Evolutionary conservation across 345 rosid genomes (phyloP).

Genomic region (Arabidopsis thaliana): DNA sequence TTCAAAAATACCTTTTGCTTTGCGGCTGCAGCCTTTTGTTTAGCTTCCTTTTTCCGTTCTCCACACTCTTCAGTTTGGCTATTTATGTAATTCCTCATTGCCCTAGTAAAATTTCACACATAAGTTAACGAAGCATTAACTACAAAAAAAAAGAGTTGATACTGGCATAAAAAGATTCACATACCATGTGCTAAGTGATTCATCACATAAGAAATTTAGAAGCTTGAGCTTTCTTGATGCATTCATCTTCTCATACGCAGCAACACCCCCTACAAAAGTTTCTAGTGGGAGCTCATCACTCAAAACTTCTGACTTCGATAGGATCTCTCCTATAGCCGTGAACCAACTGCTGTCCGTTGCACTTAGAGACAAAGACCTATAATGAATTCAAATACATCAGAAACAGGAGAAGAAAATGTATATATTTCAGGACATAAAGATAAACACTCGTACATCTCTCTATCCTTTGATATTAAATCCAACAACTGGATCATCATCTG

Average conservation of each 20-base stretch:
- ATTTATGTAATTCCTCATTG: slow-evolving; percentile 19
- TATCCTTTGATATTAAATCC: slow-evolving; percentile 57
- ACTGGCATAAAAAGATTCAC: not conserved
- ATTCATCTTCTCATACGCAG: slow-evolving; percentile 45
- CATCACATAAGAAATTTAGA: slow-evolving; percentile 60
- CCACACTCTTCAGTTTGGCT: not conserved
- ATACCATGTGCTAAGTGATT: slow-evolving; percentile 53
- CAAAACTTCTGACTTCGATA: slow-evolving; percentile 47
- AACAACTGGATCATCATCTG: slow-evolving; percentile 63
- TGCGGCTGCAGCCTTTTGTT: slow-evolving; percentile 48
- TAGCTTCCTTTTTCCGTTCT: not conserved
- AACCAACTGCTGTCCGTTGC: slow-evolving; percentile 61
- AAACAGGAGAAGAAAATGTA: not conserved
- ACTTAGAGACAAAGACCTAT: slow-evolving; percentile 57
- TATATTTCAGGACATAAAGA: not conserved
- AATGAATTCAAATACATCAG: slow-evolving; percentile 5
- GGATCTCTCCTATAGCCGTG: slow-evolving; percentile 49
- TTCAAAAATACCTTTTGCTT: slow-evolving; percentile 33
- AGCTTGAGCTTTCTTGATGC: slow-evolving; percentile 50
- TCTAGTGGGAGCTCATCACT: slow-evolving; percentile 34
- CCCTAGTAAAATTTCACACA: not conserved
- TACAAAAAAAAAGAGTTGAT: slow-evolving; percentile 23
- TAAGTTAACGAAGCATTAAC: not conserved
- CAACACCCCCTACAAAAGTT: slow-evolving; percentile 45
- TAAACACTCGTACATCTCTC: slow-evolving; percentile 53